These are phyloP conservation scores for Pleurozium schreberi DNA, from an alignment of 225 moss, liverwort and hornwort species.

Conservation along the genomic window DNA sequence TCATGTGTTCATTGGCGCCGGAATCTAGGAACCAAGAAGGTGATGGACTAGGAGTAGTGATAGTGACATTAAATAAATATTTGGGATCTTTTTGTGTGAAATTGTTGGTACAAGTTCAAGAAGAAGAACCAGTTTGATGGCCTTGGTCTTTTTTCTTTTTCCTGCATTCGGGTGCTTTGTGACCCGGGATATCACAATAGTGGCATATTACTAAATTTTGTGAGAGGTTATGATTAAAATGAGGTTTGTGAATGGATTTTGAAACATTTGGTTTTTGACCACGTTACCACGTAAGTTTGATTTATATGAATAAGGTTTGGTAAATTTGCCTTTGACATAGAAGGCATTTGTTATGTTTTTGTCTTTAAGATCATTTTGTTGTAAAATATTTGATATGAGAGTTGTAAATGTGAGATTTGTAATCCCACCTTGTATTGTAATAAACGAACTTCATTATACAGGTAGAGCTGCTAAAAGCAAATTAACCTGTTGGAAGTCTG, in stretches of 20 bases:
- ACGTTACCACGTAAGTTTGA: not conserved
- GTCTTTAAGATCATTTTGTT: not conserved
- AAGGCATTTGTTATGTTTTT: not conserved
- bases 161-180: not conserved
- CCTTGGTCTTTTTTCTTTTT: not conserved
- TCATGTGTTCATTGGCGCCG: accelerated
- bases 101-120: not conserved
- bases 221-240: not conserved
- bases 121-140: not conserved
- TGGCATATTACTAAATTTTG: not conserved
- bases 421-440: not conserved
- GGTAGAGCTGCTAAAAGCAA: not conserved
- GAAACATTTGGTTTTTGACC: not conserved
- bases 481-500: not conserved
- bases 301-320: not conserved
- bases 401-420: not conserved
- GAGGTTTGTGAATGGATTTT: not conserved
- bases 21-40: not conserved
- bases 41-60: not conserved
- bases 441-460: not conserved
- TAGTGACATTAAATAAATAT: not conserved
- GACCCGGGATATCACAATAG: not conserved
- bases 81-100: not conserved
- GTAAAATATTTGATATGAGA: not conserved
- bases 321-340: too few species aligned